Evolutionary conservation across 345 rosid species (phyloP).

Genomic region (Eucalyptus regnans): DNA sequence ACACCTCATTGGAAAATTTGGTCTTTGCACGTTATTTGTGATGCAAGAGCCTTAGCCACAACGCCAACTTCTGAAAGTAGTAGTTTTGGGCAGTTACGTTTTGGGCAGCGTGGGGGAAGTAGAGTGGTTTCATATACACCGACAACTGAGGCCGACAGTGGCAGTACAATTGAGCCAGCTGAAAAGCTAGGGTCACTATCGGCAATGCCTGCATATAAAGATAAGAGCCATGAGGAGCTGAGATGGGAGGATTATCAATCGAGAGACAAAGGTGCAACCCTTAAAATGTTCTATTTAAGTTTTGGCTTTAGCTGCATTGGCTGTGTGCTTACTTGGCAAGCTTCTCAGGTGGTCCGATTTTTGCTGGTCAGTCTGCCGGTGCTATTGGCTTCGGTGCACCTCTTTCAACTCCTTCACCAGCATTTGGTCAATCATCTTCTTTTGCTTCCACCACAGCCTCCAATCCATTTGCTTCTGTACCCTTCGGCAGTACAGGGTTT

Average conservation of each 20-base stretch:
- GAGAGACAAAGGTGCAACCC: conserved; percentile 79
- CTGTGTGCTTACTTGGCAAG: not conserved
- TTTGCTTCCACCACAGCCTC: conserved; percentile 28
- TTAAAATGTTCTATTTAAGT: not conserved
- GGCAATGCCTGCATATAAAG: conserved; percentile 65
- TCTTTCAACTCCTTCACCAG: conserved; percentile 8
- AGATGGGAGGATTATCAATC: conserved; percentile 90
- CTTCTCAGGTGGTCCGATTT: conserved; percentile 60
- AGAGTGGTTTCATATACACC: conserved; percentile 52
- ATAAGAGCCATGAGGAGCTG: conserved; percentile 79
- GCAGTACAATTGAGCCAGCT: conserved; percentile 33
- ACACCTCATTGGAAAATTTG: conserved; percentile 8
- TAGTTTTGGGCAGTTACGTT: conserved; percentile 54
- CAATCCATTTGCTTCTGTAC: conserved; percentile 40
- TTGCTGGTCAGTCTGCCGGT: conserved; percentile 46
- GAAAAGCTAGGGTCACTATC: conserved; percentile 80
- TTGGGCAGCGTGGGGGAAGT: conserved; percentile 80
- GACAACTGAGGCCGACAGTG: conserved; percentile 52
- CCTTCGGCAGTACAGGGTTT: conserved; percentile 23
- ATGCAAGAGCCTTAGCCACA: conserved; percentile 50
- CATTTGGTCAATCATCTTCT: conserved; percentile 38
- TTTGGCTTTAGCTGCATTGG: not conserved
- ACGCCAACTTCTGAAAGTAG: conserved; percentile 52
- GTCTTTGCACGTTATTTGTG: not conserved
- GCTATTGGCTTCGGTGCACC: conserved; percentile 39